These are phyloP conservation scores for Collybia mongolica DNA, from an alignment of 768 basidiomycete genomes.

Conservation along the genomic window DNA sequence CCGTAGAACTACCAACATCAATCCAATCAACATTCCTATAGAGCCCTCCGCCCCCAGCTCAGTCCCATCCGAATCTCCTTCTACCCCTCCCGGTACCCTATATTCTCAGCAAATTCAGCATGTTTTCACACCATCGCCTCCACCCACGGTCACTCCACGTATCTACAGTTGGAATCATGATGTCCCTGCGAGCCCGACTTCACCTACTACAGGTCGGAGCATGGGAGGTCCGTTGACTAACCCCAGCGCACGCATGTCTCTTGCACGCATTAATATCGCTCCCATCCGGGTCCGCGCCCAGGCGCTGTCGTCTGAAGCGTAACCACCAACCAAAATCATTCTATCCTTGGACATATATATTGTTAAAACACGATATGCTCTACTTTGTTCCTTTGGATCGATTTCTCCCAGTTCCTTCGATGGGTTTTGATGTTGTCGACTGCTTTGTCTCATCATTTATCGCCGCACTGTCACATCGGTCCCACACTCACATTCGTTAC, in stretches of 20 bases:
- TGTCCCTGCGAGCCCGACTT: conserved; percentile 26
- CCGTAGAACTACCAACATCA: conserved; percentile 31
- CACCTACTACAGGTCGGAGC: conserved; percentile 30
- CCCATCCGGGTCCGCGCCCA: conserved; percentile 45
- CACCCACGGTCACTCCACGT: conserved; percentile 54
- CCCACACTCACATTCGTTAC: conserved; percentile 10
- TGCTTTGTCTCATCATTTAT: conserved; percentile 1
- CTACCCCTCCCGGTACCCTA: conserved; percentile 22
- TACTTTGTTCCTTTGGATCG: background rate
- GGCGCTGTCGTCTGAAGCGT: conserved; percentile 25
- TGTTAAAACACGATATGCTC: conserved; percentile 8
- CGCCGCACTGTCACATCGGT: background rate
- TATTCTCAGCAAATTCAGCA: conserved; percentile 20
- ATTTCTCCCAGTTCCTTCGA: background rate
- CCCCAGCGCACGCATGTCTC: conserved; percentile 56
- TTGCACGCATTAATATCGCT: conserved; percentile 46
- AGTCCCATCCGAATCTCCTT: conserved; percentile 25
- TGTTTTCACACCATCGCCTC: conserved; percentile 47
- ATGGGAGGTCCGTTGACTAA: conserved; percentile 54
- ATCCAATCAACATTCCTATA: conserved; percentile 31
- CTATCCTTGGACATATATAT: conserved; percentile 13
- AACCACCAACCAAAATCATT: conserved; percentile 12
- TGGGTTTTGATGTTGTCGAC: background rate
- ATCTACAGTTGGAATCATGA: conserved; percentile 52
- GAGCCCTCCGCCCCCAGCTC: conserved; percentile 27